Conservation (phyloP, 73 alveolate genomes). For the Paramecium sonneborni region DNA sequence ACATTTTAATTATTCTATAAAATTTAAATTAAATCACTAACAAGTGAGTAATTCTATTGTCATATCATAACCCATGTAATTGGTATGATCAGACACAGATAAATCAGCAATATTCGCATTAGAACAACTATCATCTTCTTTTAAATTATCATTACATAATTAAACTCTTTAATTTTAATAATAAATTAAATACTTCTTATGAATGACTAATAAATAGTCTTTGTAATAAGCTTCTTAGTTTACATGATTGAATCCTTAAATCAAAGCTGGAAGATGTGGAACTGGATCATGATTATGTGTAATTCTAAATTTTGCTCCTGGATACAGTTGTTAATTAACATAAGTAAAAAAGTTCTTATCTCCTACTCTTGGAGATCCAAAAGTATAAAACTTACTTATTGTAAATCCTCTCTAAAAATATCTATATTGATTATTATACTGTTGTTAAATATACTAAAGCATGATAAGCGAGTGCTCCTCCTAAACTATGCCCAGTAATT, state of each 20-base stretch:
- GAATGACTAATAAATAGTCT: background rate
- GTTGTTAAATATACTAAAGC: constrained; percentile 45
- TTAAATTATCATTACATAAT: constrained; percentile 9
- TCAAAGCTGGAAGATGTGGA: background rate
- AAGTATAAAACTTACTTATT: constrained; percentile 57
- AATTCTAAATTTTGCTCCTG: constrained; percentile 22
- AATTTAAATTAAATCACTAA: constrained; percentile 23
- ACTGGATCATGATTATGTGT: constrained; percentile 58
- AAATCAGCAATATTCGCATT: background rate
- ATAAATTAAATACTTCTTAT: background rate
- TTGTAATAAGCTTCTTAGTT: constrained; percentile 4
- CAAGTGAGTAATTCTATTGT: constrained; percentile 41
- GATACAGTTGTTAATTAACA: constrained; percentile 9
- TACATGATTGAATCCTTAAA: constrained; percentile 6
- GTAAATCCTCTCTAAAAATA: constrained; percentile 21
- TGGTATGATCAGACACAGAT: constrained; percentile 37
- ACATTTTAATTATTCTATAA: background rate
- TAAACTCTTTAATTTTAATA: background rate
- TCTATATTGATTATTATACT: background rate
- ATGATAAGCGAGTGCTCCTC: constrained; percentile 64
- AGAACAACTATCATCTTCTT: constrained; percentile 54
- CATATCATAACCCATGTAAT: constrained; percentile 60
- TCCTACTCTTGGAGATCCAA: constrained; percentile 69
- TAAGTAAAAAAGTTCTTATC: constrained; percentile 40
- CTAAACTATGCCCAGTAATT: constrained; percentile 67